Conservation (phyloP, 2,329 filamentous ascomycete genomes). For the Neofusicoccum sp. region DNA sequence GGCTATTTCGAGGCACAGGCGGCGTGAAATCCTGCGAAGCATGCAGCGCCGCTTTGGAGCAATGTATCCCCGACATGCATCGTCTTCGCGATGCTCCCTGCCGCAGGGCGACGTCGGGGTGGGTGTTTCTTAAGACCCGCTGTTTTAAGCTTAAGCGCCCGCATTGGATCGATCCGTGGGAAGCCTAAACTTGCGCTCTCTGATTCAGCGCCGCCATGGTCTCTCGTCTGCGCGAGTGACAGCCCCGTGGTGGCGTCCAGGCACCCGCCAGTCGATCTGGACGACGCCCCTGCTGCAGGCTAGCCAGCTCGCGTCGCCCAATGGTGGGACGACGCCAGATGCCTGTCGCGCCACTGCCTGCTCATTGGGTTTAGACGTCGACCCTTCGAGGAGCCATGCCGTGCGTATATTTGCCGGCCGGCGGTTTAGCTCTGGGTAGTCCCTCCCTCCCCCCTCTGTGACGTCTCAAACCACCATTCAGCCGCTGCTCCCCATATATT, state of each 20-base stretch:
- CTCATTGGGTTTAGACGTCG: conserved; percentile 9
- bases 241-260: too few species aligned
- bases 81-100: not conserved
- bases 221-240: not conserved
- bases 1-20: not conserved
- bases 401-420: conserved; percentile 8
- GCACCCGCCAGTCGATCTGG: not conserved
- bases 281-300: conserved; percentile 1
- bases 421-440: not conserved
- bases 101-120: not conserved
- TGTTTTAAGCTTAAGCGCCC: conserved; percentile 12
- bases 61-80: too few species aligned
- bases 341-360: not conserved
- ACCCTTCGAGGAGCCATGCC: not conserved
- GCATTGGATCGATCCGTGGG: conserved; percentile 2
- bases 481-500: not conserved
- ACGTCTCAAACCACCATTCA: conserved; percentile 1
- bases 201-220: conserved; percentile 1
- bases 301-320: not conserved
- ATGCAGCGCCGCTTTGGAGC: too few species aligned
- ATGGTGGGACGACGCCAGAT: conserved; percentile 11
- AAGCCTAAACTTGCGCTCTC: conserved; percentile 1
- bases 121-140: not conserved
- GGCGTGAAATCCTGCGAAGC: too few species aligned
- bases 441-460: not conserved